A percentile compares a stretch with the other conserved stretches of the same genome.
phyloP scores from a whole-genome alignment of 202 grass and related monocot species.

The Carex sylvatica region DNA sequence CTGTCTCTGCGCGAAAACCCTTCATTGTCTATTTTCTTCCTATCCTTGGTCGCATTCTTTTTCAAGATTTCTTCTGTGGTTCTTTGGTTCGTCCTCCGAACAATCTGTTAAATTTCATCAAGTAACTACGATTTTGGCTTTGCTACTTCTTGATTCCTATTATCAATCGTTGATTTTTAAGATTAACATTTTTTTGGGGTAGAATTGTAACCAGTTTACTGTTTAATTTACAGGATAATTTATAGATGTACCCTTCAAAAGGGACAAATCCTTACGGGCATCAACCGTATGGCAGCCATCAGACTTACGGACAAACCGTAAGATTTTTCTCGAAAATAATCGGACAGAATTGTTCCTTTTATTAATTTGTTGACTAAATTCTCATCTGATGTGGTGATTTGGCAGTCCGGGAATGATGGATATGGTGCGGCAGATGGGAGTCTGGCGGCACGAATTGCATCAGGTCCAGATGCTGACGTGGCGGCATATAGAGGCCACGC shows the following conservation, averaged over 20 bases:
- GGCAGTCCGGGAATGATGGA: constrained; percentile 64
- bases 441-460: constrained; percentile 17
- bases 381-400: constrained; percentile 19
- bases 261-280: constrained; percentile 75
- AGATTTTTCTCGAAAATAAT: neutral
- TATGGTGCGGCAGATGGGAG: constrained; percentile 26
- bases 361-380: constrained; percentile 5
- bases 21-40: neutral
- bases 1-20: neutral
- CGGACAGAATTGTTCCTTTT: neutral
- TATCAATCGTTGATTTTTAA: neutral
- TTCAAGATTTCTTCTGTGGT: neutral
- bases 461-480: constrained; percentile 35
- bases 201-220: neutral
- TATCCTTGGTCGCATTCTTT: neutral
- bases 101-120: neutral
- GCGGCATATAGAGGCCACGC: constrained; percentile 44
- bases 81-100: neutral
- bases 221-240: neutral
- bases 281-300: constrained; percentile 60
- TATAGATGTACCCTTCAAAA: constrained; percentile 83
- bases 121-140: neutral
- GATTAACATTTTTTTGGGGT: neutral
- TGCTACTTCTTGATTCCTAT: neutral
- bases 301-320: constrained; percentile 79